A percentile compares a stretch with the other conserved stretches of the same genome.
Conservation (phyloP, 2,329 filamentous ascomycete genomes). For the Sphaerulina vaccinii region DNA sequence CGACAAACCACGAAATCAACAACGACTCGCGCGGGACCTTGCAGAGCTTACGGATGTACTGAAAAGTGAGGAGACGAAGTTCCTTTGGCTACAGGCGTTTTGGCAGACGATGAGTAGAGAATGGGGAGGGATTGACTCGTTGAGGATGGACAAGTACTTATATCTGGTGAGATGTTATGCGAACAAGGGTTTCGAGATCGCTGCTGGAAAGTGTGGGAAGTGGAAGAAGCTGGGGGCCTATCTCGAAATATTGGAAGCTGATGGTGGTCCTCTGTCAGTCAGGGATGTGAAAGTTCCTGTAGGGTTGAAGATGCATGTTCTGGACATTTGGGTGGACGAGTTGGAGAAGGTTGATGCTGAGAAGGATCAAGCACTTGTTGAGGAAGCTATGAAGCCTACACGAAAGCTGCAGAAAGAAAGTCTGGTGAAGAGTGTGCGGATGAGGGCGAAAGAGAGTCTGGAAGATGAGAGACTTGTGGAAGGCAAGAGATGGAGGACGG, state of each 20-base stretch:
- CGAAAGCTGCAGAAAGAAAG: constrained; percentile 56
- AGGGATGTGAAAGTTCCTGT: constrained; percentile 66
- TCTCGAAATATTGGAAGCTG: constrained; percentile 49
- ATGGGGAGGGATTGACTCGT: constrained; percentile 52
- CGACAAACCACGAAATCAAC: constrained; percentile 83
- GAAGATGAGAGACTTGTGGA: constrained; percentile 70
- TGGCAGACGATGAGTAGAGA: constrained; percentile 54
- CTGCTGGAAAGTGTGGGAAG: constrained; percentile 40
- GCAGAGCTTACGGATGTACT: constrained; percentile 66
- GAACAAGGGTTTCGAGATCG: constrained; percentile 62
- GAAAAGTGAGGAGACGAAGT: constrained; percentile 24
- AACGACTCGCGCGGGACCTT: constrained; percentile 75
- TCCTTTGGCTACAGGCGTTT: constrained; percentile 50
- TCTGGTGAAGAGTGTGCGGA: constrained; percentile 69
- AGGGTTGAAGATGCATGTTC: constrained; percentile 78
- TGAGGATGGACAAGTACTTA: constrained; percentile 84
- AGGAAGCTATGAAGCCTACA: constrained; percentile 55
- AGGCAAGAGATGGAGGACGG: constrained; percentile 42
- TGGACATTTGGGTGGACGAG: constrained; percentile 93
- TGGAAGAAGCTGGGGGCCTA: constrained; percentile 40
- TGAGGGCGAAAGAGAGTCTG: constrained; percentile 67
- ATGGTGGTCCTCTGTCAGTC: constrained; percentile 44
- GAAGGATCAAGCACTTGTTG: constrained; percentile 41
- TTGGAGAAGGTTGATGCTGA: constrained; percentile 65
- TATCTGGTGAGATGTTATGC: constrained; percentile 78